These are phyloP conservation scores for Solanum peruvianum DNA, from an alignment of 257 asterid genomes.

Conservation along the genomic window DNA sequence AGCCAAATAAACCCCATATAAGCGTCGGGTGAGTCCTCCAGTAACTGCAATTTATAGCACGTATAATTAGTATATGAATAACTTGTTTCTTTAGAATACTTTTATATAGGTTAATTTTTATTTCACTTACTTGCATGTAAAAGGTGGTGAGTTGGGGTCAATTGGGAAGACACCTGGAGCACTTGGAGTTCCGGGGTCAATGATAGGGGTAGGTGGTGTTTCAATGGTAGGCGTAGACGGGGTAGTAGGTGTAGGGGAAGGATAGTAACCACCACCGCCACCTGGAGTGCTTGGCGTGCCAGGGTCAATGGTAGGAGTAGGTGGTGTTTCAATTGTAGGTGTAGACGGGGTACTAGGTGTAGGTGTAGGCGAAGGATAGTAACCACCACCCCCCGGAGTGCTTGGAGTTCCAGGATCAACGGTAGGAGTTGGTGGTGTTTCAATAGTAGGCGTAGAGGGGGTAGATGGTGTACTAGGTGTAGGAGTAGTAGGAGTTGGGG, in stretches of 20 bases:
- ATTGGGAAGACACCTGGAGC: constrained; percentile 41
- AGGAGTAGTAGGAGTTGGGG: background rate
- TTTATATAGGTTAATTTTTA: background rate
- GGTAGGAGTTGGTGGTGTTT: constrained; percentile 6
- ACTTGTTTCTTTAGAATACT: no score
- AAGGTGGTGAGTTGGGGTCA: constrained; percentile 83
- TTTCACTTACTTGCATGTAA: constrained; percentile 69
- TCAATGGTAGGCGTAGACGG: background rate
- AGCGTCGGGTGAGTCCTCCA: constrained; percentile 33
- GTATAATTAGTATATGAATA: background rate
- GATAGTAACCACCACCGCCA: constrained; percentile 40
- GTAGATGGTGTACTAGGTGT: constrained; percentile 1
- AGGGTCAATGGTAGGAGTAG: constrained; percentile 7
- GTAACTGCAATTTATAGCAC: constrained; percentile 14
- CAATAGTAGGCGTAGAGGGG: background rate
- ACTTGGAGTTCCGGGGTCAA: constrained; percentile 6
- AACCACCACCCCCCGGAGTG: constrained; percentile 44
- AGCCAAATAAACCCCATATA: constrained; percentile 30
- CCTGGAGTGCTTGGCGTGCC: constrained; percentile 32
- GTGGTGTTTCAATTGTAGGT: background rate
- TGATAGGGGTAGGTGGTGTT: background rate
- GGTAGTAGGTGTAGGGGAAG: background rate
- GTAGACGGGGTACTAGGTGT: background rate
- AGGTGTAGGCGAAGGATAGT: constrained; percentile 20
- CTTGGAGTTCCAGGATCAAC: constrained; percentile 19